Percentiles rank a stretch among this genome's conserved stretches.
These are phyloP conservation scores for Elongisporangium anandrum DNA, from an alignment of 352 stramenopile genomes.

Conservation along the genomic window DNA sequence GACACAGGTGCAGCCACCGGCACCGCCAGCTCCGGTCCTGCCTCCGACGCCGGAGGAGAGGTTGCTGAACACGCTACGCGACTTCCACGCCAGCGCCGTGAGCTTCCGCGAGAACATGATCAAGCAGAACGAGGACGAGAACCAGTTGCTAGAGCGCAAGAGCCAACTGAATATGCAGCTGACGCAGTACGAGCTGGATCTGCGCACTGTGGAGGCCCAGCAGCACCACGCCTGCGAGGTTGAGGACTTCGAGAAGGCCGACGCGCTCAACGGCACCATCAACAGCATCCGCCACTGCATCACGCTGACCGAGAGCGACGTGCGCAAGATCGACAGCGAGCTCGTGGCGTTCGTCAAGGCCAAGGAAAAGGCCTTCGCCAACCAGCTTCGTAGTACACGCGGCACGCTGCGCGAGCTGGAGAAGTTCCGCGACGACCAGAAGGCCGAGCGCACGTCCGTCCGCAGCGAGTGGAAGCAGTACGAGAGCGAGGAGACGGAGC, in stretches of 20 bases:
- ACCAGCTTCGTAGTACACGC: slow-evolving; percentile 70
- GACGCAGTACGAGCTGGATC: slow-evolving; percentile 76
- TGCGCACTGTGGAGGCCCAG: slow-evolving; percentile 74
- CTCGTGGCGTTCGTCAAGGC: slow-evolving; percentile 62
- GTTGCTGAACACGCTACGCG: slow-evolving; percentile 57
- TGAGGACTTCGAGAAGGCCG: slow-evolving; percentile 83
- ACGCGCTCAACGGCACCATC: slow-evolving; percentile 76
- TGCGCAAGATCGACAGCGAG: slow-evolving; percentile 75
- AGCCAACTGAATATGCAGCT: slow-evolving; percentile 58
- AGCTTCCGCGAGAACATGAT: slow-evolving; percentile 57
- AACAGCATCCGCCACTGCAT: slow-evolving; percentile 80
- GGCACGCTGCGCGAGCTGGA: slow-evolving; percentile 67
- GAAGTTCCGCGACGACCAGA: slow-evolving; percentile 74
- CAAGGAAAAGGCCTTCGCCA: slow-evolving; percentile 76
- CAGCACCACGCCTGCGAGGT: slow-evolving; percentile 76
- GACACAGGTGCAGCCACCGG: slow-evolving; percentile 15
- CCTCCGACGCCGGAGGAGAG: slow-evolving; percentile 59
- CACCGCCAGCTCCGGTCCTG: slow-evolving; percentile 15
- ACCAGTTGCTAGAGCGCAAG: slow-evolving; percentile 65
- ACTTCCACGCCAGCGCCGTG: slow-evolving; percentile 71
- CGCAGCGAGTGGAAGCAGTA: slow-evolving; percentile 62
- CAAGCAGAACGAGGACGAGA: slow-evolving; percentile 76
- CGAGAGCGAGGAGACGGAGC: slow-evolving; percentile 58
- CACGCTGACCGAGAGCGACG: slow-evolving; percentile 73
- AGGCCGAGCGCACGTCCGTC: slow-evolving; percentile 37